Evolutionary conservation across 2,329 filamentous ascomycete species (phyloP).

Genomic region (Ceratocystiopsis minuta): DNA sequence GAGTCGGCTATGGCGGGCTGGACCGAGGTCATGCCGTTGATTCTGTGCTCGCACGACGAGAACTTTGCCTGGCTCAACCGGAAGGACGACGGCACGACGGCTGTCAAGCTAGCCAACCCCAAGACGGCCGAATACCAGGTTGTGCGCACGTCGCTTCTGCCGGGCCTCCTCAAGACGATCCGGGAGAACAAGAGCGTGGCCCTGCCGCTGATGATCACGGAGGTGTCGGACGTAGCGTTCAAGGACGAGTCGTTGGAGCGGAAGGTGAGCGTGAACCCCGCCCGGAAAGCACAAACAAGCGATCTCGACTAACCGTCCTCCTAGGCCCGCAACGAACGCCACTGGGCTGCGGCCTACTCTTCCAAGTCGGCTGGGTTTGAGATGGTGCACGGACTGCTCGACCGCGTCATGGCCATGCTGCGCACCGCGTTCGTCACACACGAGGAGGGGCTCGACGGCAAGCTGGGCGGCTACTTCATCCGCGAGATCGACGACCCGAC

Average conservation of each 20-base stretch:
- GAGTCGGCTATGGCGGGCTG: constrained; percentile 90
- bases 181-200: constrained; percentile 81
- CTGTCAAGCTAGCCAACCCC: constrained; percentile 74
- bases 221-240: constrained; percentile 79
- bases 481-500: constrained; percentile 80
- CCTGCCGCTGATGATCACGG: constrained; percentile 82
- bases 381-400: constrained; percentile 81
- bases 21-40: constrained; percentile 90
- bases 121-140: constrained; percentile 91
- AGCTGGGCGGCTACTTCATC: constrained; percentile 72
- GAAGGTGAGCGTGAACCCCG: neutral
- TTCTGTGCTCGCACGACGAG: constrained; percentile 93
- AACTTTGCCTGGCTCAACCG: constrained; percentile 94
- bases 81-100: constrained; percentile 67
- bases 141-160: constrained; percentile 70
- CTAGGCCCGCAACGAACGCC: constrained; percentile 67
- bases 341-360: constrained; percentile 92
- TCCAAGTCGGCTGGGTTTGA: constrained; percentile 92
- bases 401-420: constrained; percentile 85
- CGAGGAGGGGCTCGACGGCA: constrained; percentile 45
- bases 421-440: constrained; percentile 61
- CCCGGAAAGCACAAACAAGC: too few species aligned
- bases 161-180: constrained; percentile 82
- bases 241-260: constrained; percentile 71
- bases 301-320: too few species aligned